A percentile compares a stretch with the other conserved stretches of the same genome.
These are phyloP conservation scores for Aspergillus egyptiacus DNA, from an alignment of 495 filamentous ascomycete species.

Conservation along the genomic window DNA sequence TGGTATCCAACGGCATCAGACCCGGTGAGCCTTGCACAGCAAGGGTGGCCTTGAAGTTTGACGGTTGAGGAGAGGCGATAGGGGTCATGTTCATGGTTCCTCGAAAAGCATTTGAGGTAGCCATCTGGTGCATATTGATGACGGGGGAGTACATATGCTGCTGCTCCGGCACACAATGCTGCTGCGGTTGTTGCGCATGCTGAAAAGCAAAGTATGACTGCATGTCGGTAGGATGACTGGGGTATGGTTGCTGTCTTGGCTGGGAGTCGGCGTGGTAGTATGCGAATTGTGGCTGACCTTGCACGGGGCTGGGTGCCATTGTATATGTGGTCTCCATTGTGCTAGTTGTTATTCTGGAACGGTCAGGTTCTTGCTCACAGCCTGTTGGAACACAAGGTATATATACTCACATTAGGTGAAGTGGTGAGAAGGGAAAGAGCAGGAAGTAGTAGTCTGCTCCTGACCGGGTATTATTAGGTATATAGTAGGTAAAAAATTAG, in stretches of 20 bases:
- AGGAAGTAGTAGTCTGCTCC: slow-evolving; percentile 10
- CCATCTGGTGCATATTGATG: slow-evolving; percentile 71
- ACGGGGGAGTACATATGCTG: slow-evolving; percentile 41
- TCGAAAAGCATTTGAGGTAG: slow-evolving; percentile 55
- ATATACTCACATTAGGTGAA: slow-evolving; percentile 17
- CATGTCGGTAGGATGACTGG: slow-evolving; percentile 57
- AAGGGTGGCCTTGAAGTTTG: slow-evolving; percentile 69
- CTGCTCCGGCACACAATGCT: slow-evolving; percentile 29
- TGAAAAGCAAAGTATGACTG: slow-evolving; percentile 10
- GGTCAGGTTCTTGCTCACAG: no score
- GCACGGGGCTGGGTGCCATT: slow-evolving; percentile 41
- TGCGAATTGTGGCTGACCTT: slow-evolving; percentile 79
- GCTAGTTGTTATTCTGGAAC: slow-evolving; percentile 3
- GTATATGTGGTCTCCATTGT: slow-evolving; percentile 55
- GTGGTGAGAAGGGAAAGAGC: not conserved
- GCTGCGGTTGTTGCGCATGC: slow-evolving; percentile 32
- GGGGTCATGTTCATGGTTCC: slow-evolving; percentile 59
- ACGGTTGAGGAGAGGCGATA: slow-evolving; percentile 70
- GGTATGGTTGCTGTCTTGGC: slow-evolving; percentile 68
- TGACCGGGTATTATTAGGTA: slow-evolving; percentile 17
- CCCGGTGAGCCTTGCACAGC: slow-evolving; percentile 64
- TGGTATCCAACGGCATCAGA: slow-evolving; percentile 72
- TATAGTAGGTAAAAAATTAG: slow-evolving; percentile 14
- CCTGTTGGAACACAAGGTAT: no score
- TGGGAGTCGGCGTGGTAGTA: slow-evolving; percentile 79